Base-by-base conservation (phyloP, 306 rosid genomes). In the Arachis stenosperma region DNA sequence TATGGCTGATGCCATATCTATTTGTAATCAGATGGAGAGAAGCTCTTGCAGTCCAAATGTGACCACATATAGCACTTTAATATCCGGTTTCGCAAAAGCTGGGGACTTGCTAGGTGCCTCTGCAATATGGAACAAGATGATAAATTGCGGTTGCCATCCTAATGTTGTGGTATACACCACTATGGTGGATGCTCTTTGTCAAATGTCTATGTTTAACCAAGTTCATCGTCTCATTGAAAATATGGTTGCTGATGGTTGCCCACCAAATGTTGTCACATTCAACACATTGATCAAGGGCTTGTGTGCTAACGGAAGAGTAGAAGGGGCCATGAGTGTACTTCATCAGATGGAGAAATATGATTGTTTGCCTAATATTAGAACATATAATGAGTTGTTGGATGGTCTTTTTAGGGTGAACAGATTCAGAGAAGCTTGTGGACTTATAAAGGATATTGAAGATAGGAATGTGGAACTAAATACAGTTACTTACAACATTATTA, bases 161-260 rank as follows among this genome's bases (percentile, higher is more conserved):
- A 91, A 91, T 86, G 99, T 79, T 33, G 90, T 94, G 73, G 84
- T 76, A 4, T 94, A 85, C 63, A 89, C 93, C 46, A 84, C 86
- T 85, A 87, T 90, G 96, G 87, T 94, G 66, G 96, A 89, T 79
- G 90, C 82, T 39, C 96, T 94, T 58, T 88, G 95, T 82, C 81
- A 76, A 74, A 80, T 76, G 59, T 85, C 29, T 27, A 83, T 87
- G 97, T 89, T 91, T 69, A 73, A 85, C 55, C 80, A 80, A 75
- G 97, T 95, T 77, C 56, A 70, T 65, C 64, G 27, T 66, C 90
- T 89, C 56, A 76, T 91, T 46, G 87, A 89, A 69, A 86, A 70
- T 15, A 91, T 94, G 99, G 41, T 50, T 60, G 7, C 65, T 6
- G 88, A 89, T 67, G 91, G 91, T n/a, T 88, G 92, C 76, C 86